Evolutionary conservation across 306 rosid species (phyloP).

Genomic region (Chamaecrista fasciculata): DNA sequence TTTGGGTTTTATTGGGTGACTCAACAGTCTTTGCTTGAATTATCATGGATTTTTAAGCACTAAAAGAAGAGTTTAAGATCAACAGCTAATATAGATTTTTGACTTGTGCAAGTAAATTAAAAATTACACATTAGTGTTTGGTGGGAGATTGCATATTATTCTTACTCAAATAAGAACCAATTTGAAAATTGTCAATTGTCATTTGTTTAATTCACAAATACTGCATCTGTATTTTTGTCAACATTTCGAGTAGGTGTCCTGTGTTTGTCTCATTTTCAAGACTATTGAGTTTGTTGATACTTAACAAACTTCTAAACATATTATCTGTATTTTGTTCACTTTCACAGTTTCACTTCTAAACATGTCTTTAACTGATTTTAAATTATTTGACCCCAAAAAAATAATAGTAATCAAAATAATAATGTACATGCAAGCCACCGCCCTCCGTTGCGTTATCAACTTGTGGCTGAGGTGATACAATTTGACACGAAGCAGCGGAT

Average conservation of each 20-base stretch:
- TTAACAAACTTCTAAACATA: too few relatives aligned
- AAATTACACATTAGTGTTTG: conserved; percentile 6
- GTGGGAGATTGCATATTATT: background rate
- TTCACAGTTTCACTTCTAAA: too few relatives aligned
- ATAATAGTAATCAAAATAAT: too few relatives aligned
- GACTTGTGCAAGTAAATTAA: conserved; percentile 7
- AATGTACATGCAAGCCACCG: too few relatives aligned
- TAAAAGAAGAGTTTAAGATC: conserved; percentile 8
- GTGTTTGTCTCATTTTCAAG: background rate
- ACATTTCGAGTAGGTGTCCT: background rate
- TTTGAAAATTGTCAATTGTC: background rate
- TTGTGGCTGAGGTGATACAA: too few relatives aligned
- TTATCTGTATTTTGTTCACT: too few relatives aligned
- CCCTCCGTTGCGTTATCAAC: too few relatives aligned
- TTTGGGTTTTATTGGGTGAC: background rate
- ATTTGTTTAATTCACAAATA: background rate
- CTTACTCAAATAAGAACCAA: background rate
- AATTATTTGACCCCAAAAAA: too few relatives aligned
- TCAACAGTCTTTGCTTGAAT: conserved; percentile 6
- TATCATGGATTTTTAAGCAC: background rate
- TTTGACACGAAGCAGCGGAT: too few relatives aligned
- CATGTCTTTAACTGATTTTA: too few relatives aligned
- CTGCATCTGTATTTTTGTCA: background rate
- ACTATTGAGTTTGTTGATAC: background rate
- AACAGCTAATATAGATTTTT: background rate